Conservation (phyloP, 768 basidiomycete species). For the Leccinum subtestaceum region DNA sequence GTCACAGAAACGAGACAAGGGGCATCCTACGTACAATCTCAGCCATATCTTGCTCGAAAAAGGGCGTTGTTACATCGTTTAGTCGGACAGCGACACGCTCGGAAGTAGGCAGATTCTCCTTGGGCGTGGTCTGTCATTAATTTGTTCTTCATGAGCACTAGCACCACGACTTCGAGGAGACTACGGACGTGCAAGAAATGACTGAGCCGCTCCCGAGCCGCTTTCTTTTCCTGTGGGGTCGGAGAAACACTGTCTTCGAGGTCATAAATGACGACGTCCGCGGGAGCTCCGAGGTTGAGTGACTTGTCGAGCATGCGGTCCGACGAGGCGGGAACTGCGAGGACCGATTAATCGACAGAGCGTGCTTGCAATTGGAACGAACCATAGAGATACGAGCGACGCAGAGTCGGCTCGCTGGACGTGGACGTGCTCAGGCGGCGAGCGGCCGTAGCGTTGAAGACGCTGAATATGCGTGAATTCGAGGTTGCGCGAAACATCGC, state of each 20-base stretch:
- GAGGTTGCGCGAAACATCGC: conserved; percentile 6
- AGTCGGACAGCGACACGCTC: conserved; percentile 67
- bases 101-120: conserved; percentile 39
- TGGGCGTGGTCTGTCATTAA: conserved; percentile 19
- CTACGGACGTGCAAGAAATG: conserved; percentile 54
- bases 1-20: conserved; percentile 1
- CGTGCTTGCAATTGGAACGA: background rate
- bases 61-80: conserved; percentile 63
- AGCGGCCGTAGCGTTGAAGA: conserved; percentile 4
- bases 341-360: background rate
- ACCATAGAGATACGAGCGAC: conserved; percentile 66
- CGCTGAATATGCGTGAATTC: background rate
- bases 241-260: conserved; percentile 85
- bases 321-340: conserved; percentile 72
- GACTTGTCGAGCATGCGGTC: conserved; percentile 83
- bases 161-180: conserved; percentile 3
- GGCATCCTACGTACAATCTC: conserved; percentile 51
- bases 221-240: conserved; percentile 49
- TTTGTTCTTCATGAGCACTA: conserved; percentile 13
- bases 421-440: conserved; percentile 16
- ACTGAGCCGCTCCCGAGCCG: conserved; percentile 53
- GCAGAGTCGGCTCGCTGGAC: conserved; percentile 23
- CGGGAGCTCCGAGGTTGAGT: conserved; percentile 40
- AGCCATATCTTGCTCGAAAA: conserved; percentile 62
- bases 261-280: conserved; percentile 85